Conservation (phyloP, 305 asterid genomes). For the Rubia balearica region DNA sequence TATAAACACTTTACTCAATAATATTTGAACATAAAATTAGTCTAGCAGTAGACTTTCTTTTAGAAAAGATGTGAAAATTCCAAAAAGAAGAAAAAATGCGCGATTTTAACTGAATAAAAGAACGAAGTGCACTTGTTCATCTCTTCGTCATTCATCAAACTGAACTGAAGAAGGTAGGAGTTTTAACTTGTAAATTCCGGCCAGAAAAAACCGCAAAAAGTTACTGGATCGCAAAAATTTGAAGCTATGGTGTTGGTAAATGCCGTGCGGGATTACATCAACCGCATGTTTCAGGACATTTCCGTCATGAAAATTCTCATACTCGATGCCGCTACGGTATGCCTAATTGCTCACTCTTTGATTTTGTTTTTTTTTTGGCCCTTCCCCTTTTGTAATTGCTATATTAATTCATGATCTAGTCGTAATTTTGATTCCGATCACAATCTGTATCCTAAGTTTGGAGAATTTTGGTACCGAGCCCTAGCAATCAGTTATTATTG, state of each 20-base stretch:
- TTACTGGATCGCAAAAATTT: neutral
- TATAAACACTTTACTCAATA: too few relatives aligned
- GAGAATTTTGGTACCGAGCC: too few relatives aligned
- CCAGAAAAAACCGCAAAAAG: neutral
- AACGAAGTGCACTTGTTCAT: neutral
- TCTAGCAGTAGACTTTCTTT: too few relatives aligned
- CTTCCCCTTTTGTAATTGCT: neutral
- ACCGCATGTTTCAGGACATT: conserved; percentile 86
- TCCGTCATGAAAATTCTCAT: conserved; percentile 98
- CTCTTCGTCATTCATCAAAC: neutral
- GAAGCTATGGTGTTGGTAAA: conserved; percentile 55
- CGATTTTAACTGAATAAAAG: neutral
- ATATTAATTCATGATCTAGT: neutral
- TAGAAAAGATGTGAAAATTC: neutral
- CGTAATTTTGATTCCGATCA: neutral
- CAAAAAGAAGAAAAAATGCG: too few relatives aligned
- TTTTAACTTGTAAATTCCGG: neutral
- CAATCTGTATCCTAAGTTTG: neutral
- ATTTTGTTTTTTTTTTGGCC: neutral
- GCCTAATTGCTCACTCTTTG: neutral
- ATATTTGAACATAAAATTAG: too few relatives aligned
- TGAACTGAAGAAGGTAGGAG: neutral
- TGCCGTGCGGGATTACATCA: conserved; percentile 68
- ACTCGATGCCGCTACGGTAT: conserved; percentile 85
- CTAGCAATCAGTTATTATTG: neutral